Evolutionary conservation across 1,139 yeast species (phyloP), one percentile per base, ranked within the genome.

Genomic region (Candida neerlandica): DNA sequence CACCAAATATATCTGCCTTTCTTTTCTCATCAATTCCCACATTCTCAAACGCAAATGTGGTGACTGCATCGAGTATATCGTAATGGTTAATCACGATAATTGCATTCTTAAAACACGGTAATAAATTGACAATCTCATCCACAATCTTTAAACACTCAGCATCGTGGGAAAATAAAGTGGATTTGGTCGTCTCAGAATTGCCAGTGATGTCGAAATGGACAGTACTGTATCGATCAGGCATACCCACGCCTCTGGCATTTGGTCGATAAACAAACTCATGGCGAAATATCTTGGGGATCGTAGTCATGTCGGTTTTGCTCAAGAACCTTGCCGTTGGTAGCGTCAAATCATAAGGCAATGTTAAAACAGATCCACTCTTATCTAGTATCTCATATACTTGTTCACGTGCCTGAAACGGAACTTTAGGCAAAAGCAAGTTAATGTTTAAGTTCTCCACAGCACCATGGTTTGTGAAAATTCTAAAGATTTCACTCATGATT

Each of bases 91-190:
- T 66, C 16, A 87, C 77, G 47, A 92, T 77, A 11, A 86, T 75
- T 0, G 81, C 73, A 23, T 73, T 70, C 45, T 66, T 66, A 60
- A 87, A 84, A 44, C 86, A 85, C 1, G 95, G 92, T 51, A 89
- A 82, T 1, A 77, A 62, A 4, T 75, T 67, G 2, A 88, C 66
- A 5, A 91, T 75, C 58, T 90, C 96, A 59, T 88, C 95, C 34
- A 90, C 76, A 1, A 90, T 87, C 58, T 88, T 87, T 45, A 94
- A 71, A 52, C 94, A 82, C 61, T 94, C 99, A 0, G 97, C 97
- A 63, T 94, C 98, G 57, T 86, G 78, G 46, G 80, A 75, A 16
- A 53, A 46, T 12, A 51, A 47, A 4, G 82, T 70, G 7, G 77
- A 62, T 29, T 54, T 58, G 51, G 75, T 80, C 10, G 37, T 23